Evolutionary conservation across 106 monocot species (phyloP), one percentile per base, ranked within the genome.

Genomic region (Dioscorea alata): DNA sequence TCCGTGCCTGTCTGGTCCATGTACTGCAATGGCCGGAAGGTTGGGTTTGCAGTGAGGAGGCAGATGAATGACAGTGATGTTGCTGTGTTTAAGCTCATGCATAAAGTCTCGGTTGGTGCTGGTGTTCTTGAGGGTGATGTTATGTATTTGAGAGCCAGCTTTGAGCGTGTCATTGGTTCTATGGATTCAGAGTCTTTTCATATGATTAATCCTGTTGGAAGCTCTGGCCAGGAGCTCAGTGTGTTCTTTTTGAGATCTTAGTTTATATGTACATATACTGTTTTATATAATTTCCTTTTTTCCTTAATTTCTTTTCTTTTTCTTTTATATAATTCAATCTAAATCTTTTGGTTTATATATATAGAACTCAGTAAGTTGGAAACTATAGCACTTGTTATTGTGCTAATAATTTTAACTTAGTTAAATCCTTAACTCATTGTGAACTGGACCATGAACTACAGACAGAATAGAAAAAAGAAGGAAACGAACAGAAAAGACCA

Each of bases 111-210:
- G 4, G 82, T 69, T 3, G 88, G 88, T 8, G 84, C 88, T 66
- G 84, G 88, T 16, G 81, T 82, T 0, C 42, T 84, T 8, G 73
- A 64, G 15, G 90, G 78, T 13, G 70, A 85, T 13, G 21, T 86
- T 53, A 63, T 90, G 81, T 90, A 86, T 63, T 33, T 90, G 22
- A 52, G 90, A 49, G 85, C 90, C 4, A 66, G 76, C 1, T 90
- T 83, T 42, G 74, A 83, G 60, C 62, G 90, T 33, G 90, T 90
- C 5, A 22, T 81, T 25, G 90, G 86, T 15, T 90, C 90, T 5
- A 61, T 51, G 19, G 86, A 86, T 60, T 90, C 86, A 34, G 83
- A 90, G 73, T 83, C 86, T 23, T 90, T 90, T 53, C 83, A 90
- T 57, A 83, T 90, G 86, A 78, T 86, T 35, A 81, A 86, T 59